Base-by-base conservation (phyloP, 179 eudicot genomes). In the Camellia oleifera region DNA sequence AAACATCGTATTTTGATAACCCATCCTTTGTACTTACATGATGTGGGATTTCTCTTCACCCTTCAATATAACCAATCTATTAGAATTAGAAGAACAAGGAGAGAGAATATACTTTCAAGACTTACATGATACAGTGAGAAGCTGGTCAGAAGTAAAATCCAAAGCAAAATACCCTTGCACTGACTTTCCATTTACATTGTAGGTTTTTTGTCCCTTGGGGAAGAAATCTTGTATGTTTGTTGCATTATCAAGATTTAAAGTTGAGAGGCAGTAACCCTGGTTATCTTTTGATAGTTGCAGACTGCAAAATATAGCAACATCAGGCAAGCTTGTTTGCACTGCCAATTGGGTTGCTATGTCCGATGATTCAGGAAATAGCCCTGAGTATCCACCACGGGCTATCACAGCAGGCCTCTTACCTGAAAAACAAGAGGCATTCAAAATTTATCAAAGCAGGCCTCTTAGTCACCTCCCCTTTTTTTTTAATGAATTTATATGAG, bases 261-360 rank as follows among this genome's bases (percentile, higher is more conserved):
- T 85, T 0, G 93, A 63, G 10, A 74, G 86, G 80, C 99, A 97
- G 68, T 89, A 81, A 68, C 93, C 98, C 1, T 82, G 77, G 11
- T 78, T 63, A 78, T 94, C 99, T 77, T 88, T 90, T 11, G 95
- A 85, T 11, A 97, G 78, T 72, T 94, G 99, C 1, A 97, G 77
- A 81, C 89, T 92, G 83, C 99, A 97, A 69, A 81, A 87, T 72
- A 83, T 65, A 17, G 88, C 42, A 0, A 86, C 80, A 32, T 83
- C 86, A 4, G 75, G 76, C 79, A 92, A 77, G 83, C 98, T 83
- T 14, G 58, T 77, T 46, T 80, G 50, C 18, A 66, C 0, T 44
- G 92, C 86, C 44, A 85, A 52, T 10, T 81, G 76, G 46, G 80
- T 90, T 4, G 94, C 97, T 12, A 26, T n/a, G 0, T 50, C 62